Evolutionary conservation across 2,329 filamentous ascomycete genomes (phyloP), one percentile per base, ranked within the genome.

Genomic region (Cladosporium sp.): DNA sequence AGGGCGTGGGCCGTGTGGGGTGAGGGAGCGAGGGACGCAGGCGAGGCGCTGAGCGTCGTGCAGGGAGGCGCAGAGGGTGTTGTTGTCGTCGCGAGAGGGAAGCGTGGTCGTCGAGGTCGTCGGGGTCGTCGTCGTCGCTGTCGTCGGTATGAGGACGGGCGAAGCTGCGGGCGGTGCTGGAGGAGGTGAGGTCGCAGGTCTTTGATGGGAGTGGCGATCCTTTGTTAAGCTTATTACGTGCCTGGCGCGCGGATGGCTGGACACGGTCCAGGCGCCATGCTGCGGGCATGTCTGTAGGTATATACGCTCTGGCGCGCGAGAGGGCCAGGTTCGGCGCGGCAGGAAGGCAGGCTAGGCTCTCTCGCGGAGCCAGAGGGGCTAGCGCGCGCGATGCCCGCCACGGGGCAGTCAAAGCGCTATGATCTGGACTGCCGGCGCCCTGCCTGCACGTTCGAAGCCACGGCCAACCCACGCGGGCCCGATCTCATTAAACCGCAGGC

Each of bases 181-280:
- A 4, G 8, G 16, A 60, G 58, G 58, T 62, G 58, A 62, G 58
- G 59, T 54, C 45, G 57, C 9, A 54, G 56, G 55, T 54, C 58
- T 65, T 66, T 62, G 61, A 64, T 62, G 66, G 65, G 61, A 67
- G 68, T 66, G 72, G 69, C 72, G 73, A 75, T 75, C 73, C 70
- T 72, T 73, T 74, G 72, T 74, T 74, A 74, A 74, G 72, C 71
- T 73, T 69, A 28, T 28, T 28, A 69, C 68, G 68, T 69, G 66
- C 68, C 70, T 72, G 71, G 65, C 68, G 70, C 61, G 68, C 67
- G 67, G 68, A 73, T 70, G 73, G 73, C 22, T 73, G 72, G 69
- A 73, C 68, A 66, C 68, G 65, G 67, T 65, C 69, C 68, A 61
- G 49, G 59, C 58, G 52, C 52, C 41, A 45, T 46, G 50, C 58